Evolutionary conservation across 1,139 yeast genomes (phyloP), one percentile per base, ranked within the genome.

Genomic region (Candida mesenterica): DNA sequence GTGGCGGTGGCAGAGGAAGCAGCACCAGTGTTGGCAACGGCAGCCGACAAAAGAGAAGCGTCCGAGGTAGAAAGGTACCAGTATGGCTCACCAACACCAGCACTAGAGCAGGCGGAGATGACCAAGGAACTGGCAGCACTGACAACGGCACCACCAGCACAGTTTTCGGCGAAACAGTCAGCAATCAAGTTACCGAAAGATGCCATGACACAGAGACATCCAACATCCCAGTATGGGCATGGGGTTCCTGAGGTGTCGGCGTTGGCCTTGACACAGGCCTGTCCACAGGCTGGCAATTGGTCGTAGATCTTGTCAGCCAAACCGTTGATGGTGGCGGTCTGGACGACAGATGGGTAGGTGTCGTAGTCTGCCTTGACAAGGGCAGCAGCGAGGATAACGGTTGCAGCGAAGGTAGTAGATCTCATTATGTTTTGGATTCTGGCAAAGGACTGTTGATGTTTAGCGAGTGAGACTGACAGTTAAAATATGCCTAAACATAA

Each of bases 211-310:
- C 78, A 72, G 48, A 72, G 61, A 52, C 78, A 72, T 4, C 78
- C 78, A 28, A 77, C 64, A 46, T 72, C 78, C 77, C 77, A 72
- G 60, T 70, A 69, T 32, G 78, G 77, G 50, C 78, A 72, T 31
- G 72, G 73, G 9, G 72, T 66, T 33, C 49, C 49, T 13, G 51
- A 52, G 36, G 57, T 52, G 23, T 43, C 30, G 18, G 26, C 44
- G 36, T 56, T 54, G 39, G 52, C 52, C 15, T 45, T 50, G 15
- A 64, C 68, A 60, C 77, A 72, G 1, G 49, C 46, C 46, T 63
- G 51, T 31, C 77, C 79, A 54, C 79, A 73, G 3, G 52, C 42
- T 23, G 78, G 77, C 26, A 69, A 55, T 9, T 44, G 40, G 35
- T 45, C 57, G 48, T 64, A 61, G 38, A 73, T 65, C 32, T 68